These are phyloP conservation scores for Ophiostoma fasciatum DNA, from an alignment of 2,329 filamentous ascomycete species.

Conservation along the genomic window DNA sequence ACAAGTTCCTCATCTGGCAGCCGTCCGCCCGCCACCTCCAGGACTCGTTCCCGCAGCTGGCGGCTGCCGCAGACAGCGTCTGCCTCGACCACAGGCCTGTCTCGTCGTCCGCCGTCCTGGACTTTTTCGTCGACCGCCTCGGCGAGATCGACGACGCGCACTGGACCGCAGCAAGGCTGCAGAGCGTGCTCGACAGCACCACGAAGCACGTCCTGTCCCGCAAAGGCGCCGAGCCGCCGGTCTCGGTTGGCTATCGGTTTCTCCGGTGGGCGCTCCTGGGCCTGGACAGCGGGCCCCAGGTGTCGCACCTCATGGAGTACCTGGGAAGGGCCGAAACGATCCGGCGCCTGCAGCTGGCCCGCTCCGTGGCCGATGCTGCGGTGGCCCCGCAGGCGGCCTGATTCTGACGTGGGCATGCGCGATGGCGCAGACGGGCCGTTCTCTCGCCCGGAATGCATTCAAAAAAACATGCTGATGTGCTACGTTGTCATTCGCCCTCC, in stretches of 20 bases:
- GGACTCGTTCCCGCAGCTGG: slow-evolving; percentile 2
- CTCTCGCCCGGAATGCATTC: too few relatives aligned
- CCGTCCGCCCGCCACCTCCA: slow-evolving; percentile 6
- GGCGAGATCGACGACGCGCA: background rate
- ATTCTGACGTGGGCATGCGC: too few relatives aligned
- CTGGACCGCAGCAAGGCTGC: slow-evolving; percentile 9
- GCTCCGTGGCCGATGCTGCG: background rate
- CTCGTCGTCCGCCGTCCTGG: slow-evolving; percentile 1
- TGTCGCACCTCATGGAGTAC: slow-evolving; percentile 15
- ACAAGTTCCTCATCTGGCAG: slow-evolving; percentile 17
- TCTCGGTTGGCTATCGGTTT: slow-evolving; percentile 13
- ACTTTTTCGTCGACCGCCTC: slow-evolving; percentile 5
- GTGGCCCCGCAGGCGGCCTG: too few relatives aligned
- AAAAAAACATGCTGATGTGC: too few relatives aligned
- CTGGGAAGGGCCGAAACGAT: slow-evolving; percentile 18
- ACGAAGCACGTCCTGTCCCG: slow-evolving; percentile 2
- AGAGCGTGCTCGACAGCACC: background rate
- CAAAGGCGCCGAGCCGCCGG: background rate
- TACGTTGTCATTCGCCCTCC: too few relatives aligned
- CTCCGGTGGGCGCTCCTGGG: slow-evolving; percentile 19
- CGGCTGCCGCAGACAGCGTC: background rate
- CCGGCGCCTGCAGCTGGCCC: slow-evolving; percentile 12
- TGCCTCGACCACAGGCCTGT: background rate
- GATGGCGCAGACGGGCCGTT: too few relatives aligned
- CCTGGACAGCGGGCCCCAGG: slow-evolving; percentile 13